phyloP scores from a whole-genome alignment of 345 rosid species.

The Populus alba region DNA sequence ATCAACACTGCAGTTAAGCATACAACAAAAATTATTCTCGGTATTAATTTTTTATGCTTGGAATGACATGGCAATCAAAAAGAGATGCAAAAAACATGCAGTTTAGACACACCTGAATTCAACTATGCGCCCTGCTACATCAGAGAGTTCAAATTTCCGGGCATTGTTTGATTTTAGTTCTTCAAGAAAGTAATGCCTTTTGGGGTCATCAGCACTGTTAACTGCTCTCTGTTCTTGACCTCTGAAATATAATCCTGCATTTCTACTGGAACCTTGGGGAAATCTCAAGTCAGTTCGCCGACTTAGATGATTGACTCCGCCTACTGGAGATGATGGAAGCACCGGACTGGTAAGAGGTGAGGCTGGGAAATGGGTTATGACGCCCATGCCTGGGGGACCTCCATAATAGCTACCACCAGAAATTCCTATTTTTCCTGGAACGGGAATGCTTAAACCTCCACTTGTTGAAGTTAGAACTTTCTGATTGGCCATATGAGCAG shows the following conservation, averaged over 20 bases:
- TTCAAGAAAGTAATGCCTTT: slow-evolving; percentile 75
- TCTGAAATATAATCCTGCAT: slow-evolving; percentile 56
- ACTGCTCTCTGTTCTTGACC: slow-evolving; percentile 79
- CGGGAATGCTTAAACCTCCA: slow-evolving; percentile 17
- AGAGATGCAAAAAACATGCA: slow-evolving; percentile 15
- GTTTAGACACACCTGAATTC: slow-evolving; percentile 69
- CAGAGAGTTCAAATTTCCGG: slow-evolving; percentile 77
- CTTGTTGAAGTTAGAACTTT: slow-evolving; percentile 52
- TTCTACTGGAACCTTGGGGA: slow-evolving; percentile 50
- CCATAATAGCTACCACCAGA: slow-evolving; percentile 45
- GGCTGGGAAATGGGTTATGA: slow-evolving; percentile 53
- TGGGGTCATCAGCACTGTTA: slow-evolving; percentile 54
- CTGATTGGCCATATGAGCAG: slow-evolving; percentile 39
- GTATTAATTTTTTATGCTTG: background rate
- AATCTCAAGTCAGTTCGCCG: slow-evolving; percentile 60
- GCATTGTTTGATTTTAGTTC: slow-evolving; percentile 80
- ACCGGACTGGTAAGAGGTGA: slow-evolving; percentile 68
- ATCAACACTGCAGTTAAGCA: slow-evolving; percentile 61
- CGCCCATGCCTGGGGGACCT: slow-evolving; percentile 57
- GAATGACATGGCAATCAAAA: slow-evolving; percentile 5
- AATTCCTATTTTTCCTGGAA: slow-evolving; percentile 17
- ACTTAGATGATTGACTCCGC: slow-evolving; percentile 50
- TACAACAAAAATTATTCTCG: background rate
- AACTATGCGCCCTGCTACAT: slow-evolving; percentile 78
- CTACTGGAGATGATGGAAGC: slow-evolving; percentile 64